These are phyloP conservation scores for Colletotrichum ledebouriae DNA, from an alignment of 2,329 filamentous ascomycete species.

Conservation along the genomic window DNA sequence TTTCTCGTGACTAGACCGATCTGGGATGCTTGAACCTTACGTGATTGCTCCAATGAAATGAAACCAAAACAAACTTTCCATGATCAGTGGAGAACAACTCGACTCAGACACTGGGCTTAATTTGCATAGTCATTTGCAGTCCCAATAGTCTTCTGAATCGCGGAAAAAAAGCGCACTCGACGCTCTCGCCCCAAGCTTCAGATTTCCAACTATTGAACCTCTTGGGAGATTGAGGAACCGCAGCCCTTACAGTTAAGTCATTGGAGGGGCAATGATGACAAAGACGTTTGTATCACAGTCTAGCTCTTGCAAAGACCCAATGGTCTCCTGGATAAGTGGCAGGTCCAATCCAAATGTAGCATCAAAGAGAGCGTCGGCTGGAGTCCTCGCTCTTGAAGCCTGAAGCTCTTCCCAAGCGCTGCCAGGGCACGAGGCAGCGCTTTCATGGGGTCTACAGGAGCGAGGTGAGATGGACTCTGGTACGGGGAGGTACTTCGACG, in stretches of 20 bases:
- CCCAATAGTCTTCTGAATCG: slow-evolving; percentile 41
- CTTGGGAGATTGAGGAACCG: slow-evolving; percentile 45
- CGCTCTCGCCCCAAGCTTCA: slow-evolving; percentile 45
- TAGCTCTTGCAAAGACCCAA: slow-evolving; percentile 42
- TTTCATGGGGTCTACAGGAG: slow-evolving; percentile 38
- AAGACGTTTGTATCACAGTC: slow-evolving; percentile 46
- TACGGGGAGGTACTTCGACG: slow-evolving; percentile 51
- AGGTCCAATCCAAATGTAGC: slow-evolving; percentile 46
- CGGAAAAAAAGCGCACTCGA: slow-evolving; percentile 45
- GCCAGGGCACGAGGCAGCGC: slow-evolving; percentile 41
- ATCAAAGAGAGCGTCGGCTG: slow-evolving; percentile 45
- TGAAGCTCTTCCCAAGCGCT: slow-evolving; percentile 45
- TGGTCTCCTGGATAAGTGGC: slow-evolving; percentile 43
- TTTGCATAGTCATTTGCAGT: neutral
- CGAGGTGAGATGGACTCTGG: slow-evolving; percentile 48
- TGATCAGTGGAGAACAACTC: neutral
- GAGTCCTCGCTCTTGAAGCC: slow-evolving; percentile 42
- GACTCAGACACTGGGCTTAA: too few species aligned
- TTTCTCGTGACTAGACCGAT: too few species aligned
- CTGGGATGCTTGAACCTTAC: too few species aligned
- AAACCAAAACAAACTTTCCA: neutral
- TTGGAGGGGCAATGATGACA: slow-evolving; percentile 45
- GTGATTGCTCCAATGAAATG: too few species aligned
- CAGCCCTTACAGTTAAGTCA: slow-evolving; percentile 43
- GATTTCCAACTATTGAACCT: slow-evolving; percentile 46